These are phyloP conservation scores for Groenewaldozyma salmanticensis DNA, from an alignment of 805 yeast genomes.

Conservation along the genomic window DNA sequence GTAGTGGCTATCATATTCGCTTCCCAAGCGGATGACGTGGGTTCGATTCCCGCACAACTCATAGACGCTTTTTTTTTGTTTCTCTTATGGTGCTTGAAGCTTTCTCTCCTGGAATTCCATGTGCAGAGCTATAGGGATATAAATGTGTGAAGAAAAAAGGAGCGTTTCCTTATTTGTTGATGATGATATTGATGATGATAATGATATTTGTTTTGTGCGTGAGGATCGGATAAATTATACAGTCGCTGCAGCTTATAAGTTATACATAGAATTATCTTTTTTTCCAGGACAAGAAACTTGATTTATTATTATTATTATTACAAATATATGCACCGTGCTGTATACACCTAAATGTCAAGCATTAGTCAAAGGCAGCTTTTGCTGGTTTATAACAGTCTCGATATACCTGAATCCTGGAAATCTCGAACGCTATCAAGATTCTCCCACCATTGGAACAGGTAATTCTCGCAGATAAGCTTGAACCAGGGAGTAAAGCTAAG, in stretches of 20 bases:
- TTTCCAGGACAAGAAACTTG: no score
- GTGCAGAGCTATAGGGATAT: no score
- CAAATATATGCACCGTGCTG: no score
- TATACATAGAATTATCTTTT: no score
- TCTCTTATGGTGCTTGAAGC: not conserved
- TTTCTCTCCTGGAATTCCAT: no score
- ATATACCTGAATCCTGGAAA: conserved; percentile 29
- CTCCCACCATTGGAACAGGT: conserved; percentile 92
- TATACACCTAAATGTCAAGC: no score
- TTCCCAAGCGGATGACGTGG: not conserved
- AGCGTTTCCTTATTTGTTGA: no score
- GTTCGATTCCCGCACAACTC: not conserved
- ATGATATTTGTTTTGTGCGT: not conserved
- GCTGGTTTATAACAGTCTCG: conserved; percentile 24
- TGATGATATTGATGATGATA: no score
- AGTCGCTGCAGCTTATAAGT: not conserved
- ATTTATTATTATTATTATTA: no score
- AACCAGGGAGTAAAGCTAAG: conserved; percentile 96
- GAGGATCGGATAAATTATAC: not conserved
- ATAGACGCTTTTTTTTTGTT: no score
- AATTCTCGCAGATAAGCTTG: conserved; percentile 85
- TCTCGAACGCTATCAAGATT: conserved; percentile 50
- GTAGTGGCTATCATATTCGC: not conserved
- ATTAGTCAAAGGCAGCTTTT: no score
- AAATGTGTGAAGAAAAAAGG: no score